Base-by-base conservation (phyloP, 2,329 filamentous ascomycete genomes). In the Ophiocordyceps australis region DNA sequence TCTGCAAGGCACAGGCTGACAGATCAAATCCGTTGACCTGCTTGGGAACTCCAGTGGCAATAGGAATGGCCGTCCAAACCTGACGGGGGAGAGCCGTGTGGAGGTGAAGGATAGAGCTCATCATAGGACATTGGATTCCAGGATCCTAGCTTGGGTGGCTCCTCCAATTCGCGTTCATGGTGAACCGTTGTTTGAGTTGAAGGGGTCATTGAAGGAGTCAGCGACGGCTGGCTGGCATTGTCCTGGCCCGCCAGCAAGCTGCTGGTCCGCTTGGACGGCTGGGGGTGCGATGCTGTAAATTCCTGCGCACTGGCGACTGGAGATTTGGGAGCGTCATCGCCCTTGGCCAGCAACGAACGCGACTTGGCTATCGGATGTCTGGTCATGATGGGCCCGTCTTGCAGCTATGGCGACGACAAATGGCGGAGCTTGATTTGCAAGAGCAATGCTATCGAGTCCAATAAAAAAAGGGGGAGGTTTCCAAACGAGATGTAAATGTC, bases 401-500 rank as follows among this genome's bases (percentile, higher is more conserved):
- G n/a, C n/a, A n/a, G n/a, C n/a, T n/a, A n/a, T n/a, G n/a, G n/a
- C n/a, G n/a, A n/a, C n/a, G n/a, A n/a, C n/a, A n/a, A n/a, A n/a
- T n/a, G n/a, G n/a, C n/a, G n/a, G n/a, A n/a, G n/a, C n/a, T 30
- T 40, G 34, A 27, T 35, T 29, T 31, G 29, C 28, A 30, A 32
- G 33, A 35, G 34, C 31, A 37, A 42, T 37, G 34, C 27, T 42
- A 33, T 28, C 30, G 29, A 36, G 38, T 39, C 40, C 40, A 45
- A 50, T 39, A 46, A 50, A 47, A 48, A 43, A 33, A 17, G 20
- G 13, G 13, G 17, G 17, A 20, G 22, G 12, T 12, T 35, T 45
- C 55, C 50, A 57, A 59, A 45, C 59, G 57, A 52, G 39, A 37
- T 7, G 49, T 58, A 60, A 43, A 60, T 57, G 45, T 38, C 38